These are phyloP conservation scores for Allium fistulosum DNA, from an alignment of 106 monocot species.

Conservation along the genomic window DNA sequence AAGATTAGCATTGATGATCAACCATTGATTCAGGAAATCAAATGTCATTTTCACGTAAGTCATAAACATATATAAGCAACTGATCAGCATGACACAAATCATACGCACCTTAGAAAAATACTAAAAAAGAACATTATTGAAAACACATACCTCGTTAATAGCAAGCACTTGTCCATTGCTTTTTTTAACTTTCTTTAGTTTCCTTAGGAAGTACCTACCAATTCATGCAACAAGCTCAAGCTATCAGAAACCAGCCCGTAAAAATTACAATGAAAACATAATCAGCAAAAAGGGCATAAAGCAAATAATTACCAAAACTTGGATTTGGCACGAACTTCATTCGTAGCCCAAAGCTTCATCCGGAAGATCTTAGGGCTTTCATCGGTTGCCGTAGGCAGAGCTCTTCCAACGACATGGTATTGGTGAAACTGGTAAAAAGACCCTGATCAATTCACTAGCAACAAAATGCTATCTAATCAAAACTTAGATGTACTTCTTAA, in stretches of 20 bases:
- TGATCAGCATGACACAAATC: too few species aligned
- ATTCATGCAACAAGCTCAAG: background rate
- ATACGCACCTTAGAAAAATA: too few species aligned
- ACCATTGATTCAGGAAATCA: too few species aligned
- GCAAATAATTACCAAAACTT: slow-evolving; percentile 60
- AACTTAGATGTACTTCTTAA: background rate
- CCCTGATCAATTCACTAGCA: background rate
- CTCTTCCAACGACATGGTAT: slow-evolving; percentile 81
- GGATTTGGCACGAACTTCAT: slow-evolving; percentile 78
- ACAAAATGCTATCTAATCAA: too few species aligned
- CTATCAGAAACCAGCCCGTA: too few species aligned
- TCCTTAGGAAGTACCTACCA: slow-evolving; percentile 80
- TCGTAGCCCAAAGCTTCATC: slow-evolving; percentile 89
- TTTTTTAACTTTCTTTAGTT: slow-evolving; percentile 94
- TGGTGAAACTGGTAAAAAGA: slow-evolving; percentile 57
- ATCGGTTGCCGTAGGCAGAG: slow-evolving; percentile 50
- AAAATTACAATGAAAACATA: background rate
- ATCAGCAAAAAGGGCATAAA: background rate
- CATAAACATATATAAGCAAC: too few species aligned
- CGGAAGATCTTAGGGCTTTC: slow-evolving; percentile 79
- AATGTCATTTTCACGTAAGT: too few species aligned
- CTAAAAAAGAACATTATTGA: too few species aligned
- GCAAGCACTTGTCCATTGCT: slow-evolving; percentile 87
- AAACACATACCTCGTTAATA: slow-evolving; percentile 56
- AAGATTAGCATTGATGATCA: too few species aligned